Conservation (phyloP, 2,329 filamentous ascomycete genomes). For the Blastomyces silverae region DNA sequence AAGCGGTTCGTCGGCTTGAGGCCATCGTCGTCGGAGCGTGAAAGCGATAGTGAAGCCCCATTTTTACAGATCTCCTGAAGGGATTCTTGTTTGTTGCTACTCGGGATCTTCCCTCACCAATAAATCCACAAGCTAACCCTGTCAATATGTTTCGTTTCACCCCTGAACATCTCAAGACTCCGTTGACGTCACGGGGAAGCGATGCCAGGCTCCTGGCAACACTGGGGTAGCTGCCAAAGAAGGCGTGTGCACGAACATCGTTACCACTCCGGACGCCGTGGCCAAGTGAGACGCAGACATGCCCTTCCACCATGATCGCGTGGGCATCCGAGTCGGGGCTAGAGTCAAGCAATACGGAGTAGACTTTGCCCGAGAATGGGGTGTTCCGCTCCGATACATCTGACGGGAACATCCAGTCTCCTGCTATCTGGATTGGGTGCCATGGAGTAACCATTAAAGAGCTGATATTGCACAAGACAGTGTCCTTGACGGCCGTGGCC, state of each 20-base stretch:
- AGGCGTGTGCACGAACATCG: conserved; percentile 45
- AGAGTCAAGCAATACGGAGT: conserved; percentile 51
- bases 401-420: conserved; percentile 47
- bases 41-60: not conserved
- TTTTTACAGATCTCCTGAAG: too few relatives aligned
- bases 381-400: conserved; percentile 31
- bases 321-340: conserved; percentile 44
- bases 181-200: conserved; percentile 34
- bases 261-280: conserved; percentile 44
- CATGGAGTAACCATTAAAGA: conserved; percentile 51
- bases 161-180: conserved; percentile 43
- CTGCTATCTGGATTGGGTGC: conserved; percentile 48
- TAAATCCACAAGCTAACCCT: conserved; percentile 30
- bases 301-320: conserved; percentile 39
- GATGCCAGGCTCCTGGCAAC: conserved; percentile 40
- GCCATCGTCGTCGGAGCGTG: too few relatives aligned
- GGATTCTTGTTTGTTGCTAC: not conserved
- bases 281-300: conserved; percentile 54
- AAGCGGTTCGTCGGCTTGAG: not conserved
- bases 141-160: conserved; percentile 36
- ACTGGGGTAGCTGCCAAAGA: conserved; percentile 49
- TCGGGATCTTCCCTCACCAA: conserved; percentile 5
- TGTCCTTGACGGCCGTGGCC: conserved; percentile 41
- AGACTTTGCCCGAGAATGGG: conserved; percentile 48
- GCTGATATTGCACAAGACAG: conserved; percentile 44